These are phyloP conservation scores for Gossypium gossypioides DNA, from an alignment of 441 rosid species.

Conservation along the genomic window DNA sequence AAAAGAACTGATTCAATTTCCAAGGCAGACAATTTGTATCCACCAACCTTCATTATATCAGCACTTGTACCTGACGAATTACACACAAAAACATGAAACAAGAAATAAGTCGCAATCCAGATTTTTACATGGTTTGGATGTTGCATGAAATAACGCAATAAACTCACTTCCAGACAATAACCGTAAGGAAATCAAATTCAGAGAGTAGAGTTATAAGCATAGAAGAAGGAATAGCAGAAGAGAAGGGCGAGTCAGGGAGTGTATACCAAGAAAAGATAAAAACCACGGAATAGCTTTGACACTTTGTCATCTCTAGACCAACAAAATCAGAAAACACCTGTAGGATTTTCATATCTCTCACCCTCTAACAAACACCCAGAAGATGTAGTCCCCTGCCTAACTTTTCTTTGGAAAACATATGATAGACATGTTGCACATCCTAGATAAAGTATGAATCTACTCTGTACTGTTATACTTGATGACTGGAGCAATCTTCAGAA, in stretches of 20 bases:
- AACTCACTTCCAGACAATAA: not conserved
- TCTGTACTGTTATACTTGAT: not conserved
- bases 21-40: slow-evolving; percentile 87
- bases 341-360: not conserved
- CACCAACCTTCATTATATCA: slow-evolving; percentile 95
- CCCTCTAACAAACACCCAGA: not conserved
- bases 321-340: not conserved
- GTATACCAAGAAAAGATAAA: not conserved
- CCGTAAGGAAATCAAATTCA: not conserved
- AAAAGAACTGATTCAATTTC: slow-evolving; percentile 87
- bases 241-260: not conserved
- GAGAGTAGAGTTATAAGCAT: not conserved
- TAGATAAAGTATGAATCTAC: not conserved
- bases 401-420: not conserved
- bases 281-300: not conserved
- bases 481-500: not conserved
- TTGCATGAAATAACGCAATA: not conserved
- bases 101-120: not conserved
- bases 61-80: slow-evolving; percentile 67
- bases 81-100: not conserved
- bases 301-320: not conserved
- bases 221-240: not conserved
- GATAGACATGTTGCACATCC: not conserved
- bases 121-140: not conserved
- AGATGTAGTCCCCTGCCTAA: not conserved